Conservation (phyloP, 176 grass and related monocot genomes). For the Rhynchospora pubera region DNA sequence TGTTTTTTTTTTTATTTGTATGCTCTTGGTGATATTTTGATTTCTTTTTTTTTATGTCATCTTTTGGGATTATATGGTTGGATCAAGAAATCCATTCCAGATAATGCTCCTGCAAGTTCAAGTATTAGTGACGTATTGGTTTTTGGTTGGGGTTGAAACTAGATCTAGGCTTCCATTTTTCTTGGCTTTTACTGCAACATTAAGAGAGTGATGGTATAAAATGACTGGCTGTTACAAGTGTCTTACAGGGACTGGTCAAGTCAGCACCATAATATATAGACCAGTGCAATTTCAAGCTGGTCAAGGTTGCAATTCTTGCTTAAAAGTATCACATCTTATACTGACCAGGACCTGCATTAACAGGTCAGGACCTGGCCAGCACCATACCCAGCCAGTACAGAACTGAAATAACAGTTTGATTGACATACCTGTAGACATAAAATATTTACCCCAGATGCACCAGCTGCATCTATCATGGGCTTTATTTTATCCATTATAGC, state of each 20-base stretch:
- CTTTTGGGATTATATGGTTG: slow-evolving; percentile 18
- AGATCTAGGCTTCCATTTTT: not conserved
- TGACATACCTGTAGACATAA: slow-evolving; percentile 79
- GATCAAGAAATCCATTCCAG: not conserved
- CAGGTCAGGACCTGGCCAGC: not conserved
- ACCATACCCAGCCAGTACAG: not conserved
- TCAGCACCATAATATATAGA: not conserved
- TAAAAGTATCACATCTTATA: not conserved
- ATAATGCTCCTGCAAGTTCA: not conserved
- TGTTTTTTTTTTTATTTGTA: not conserved
- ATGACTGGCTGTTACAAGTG: not conserved
- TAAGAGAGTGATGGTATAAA: not conserved
- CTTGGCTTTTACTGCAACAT: not conserved
- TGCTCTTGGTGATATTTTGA: not conserved
- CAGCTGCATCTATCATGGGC: slow-evolving; percentile 74
- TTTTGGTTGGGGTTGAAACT: not conserved
- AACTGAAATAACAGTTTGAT: not conserved
- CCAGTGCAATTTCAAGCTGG: not conserved
- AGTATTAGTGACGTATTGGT: not conserved
- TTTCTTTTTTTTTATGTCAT: not conserved
- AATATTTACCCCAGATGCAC: slow-evolving; percentile 83
- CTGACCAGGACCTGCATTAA: not conserved
- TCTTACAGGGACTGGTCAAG: not conserved
- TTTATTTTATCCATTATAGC: slow-evolving; percentile 87
- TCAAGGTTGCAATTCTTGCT: not conserved